These are phyloP conservation scores for Seminavis robusta DNA, from an alignment of 108 stramenopile species.

Conservation along the genomic window DNA sequence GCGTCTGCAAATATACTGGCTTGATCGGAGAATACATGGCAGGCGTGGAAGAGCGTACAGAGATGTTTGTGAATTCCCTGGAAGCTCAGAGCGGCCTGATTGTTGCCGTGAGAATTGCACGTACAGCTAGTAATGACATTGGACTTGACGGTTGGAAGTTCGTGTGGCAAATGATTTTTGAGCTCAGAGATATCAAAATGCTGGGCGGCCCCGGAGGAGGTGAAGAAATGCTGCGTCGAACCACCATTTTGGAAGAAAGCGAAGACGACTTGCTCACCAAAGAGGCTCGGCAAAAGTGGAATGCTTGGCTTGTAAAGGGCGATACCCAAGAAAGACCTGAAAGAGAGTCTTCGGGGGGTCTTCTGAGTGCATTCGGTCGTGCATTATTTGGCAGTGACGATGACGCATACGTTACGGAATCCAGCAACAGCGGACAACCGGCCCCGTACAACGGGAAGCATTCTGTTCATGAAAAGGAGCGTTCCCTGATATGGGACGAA, in stretches of 20 bases:
- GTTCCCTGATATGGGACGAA: conserved; percentile 70
- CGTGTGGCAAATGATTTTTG: conserved; percentile 76
- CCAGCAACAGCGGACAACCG: conserved; percentile 8
- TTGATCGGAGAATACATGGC: conserved; percentile 50
- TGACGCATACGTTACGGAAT: background rate
- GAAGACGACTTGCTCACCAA: conserved; percentile 64
- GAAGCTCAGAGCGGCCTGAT: conserved; percentile 74
- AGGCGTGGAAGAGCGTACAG: conserved; percentile 31
- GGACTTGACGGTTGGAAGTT: conserved; percentile 78
- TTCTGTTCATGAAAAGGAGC: conserved; percentile 64
- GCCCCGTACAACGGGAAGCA: conserved; percentile 3
- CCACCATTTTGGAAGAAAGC: conserved; percentile 53
- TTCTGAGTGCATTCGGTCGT: conserved; percentile 29
- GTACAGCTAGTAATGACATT: conserved; percentile 58
- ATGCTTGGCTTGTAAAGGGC: conserved; percentile 42
- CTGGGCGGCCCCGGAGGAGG: conserved; percentile 20
- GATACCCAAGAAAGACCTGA: no score
- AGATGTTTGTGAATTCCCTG: conserved; percentile 58
- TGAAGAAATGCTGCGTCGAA: conserved; percentile 11
- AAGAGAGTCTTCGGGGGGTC: no score
- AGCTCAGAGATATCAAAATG: conserved; percentile 77
- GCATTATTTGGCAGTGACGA: conserved; percentile 41
- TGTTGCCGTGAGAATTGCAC: conserved; percentile 55
- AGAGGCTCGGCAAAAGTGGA: conserved; percentile 57
- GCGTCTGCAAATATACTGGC: conserved; percentile 64